Evolutionary conservation across 1,139 yeast species (phyloP), one percentile per base, ranked within the genome.

Genomic region (Pichia sp.): DNA sequence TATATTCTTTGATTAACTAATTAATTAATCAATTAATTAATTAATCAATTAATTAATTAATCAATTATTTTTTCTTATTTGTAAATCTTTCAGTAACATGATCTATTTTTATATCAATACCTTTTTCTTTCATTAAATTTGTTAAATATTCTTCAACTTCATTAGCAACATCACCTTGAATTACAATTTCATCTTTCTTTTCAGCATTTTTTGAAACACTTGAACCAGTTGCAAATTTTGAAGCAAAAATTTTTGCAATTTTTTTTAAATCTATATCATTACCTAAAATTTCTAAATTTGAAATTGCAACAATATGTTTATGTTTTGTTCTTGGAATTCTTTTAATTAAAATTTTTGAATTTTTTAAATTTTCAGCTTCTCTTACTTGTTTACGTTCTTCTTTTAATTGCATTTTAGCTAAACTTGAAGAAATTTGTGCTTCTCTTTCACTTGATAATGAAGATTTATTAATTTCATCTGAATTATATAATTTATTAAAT

Each of bases 211-310:
- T 90, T 7, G 90, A 83, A n/a, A 90, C 96, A 41, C 94, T 81
- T 30, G 97, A 94, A 43, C 98, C 98, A 3, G 97, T 90, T 28
- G 98, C 98, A 65, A 90, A 92, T 66, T 87, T 88, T 39, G 94
- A 83, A 0, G 97, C 95, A 68, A 92, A 88, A 0, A 89, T 83
- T 73, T 92, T 92, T 42, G 96, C 86, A 57, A 88, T 74, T 64
- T 89, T 89, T 72, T 92, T 92, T 76, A 87, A 76, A 64, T 90
- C 97, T 54, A 88, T 79, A 57, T 82, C 92, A 65, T 88, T 85
- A 25, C 52, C 54, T 29, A 54, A 38, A 43, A 89, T 88, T 64
- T 90, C 97, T 55, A 90, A 74, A 28, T 97, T 97, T 25, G 86
- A 76, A 49, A 90, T 83, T 34, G 95, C 86, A 50, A 89, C 84